phyloP scores from a whole-genome alignment of 176 grass and related monocot genomes.

The Alopecurus myosuroides region DNA sequence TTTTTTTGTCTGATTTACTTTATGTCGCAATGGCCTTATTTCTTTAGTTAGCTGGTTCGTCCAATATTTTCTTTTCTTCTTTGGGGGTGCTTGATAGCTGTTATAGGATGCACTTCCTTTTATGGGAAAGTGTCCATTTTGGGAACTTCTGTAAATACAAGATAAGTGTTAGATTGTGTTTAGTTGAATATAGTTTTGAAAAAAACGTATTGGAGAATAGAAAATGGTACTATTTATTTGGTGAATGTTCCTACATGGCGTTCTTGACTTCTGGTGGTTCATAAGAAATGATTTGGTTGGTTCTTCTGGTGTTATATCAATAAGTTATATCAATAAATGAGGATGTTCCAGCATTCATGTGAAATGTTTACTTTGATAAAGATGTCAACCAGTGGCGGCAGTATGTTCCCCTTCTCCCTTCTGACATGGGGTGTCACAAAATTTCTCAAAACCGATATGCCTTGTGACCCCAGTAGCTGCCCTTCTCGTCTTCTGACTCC shows the following conservation, averaged over 20 bases:
- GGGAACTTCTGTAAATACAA: neutral
- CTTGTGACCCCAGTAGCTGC: neutral
- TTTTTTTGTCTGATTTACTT: neutral
- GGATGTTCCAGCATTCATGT: neutral
- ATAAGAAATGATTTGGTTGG: neutral
- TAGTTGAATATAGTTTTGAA: neutral
- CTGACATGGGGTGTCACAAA: neutral
- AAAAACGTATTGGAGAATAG: neutral
- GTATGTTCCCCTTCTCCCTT: neutral
- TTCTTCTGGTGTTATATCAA: neutral
- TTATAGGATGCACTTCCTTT: neutral
- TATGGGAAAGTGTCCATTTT: neutral
- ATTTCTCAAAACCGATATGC: neutral
- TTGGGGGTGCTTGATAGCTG: neutral
- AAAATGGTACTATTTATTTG: neutral
- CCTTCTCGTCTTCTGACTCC: neutral
- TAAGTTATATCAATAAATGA: neutral
- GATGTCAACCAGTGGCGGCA: neutral
- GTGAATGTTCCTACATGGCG: neutral
- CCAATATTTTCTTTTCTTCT: neutral
- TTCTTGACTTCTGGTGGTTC: neutral
- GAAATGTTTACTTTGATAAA: neutral
- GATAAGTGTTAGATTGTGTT: neutral
- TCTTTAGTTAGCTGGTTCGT: neutral
- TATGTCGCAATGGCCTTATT: neutral